A percentile compares a stretch with the other conserved stretches of the same genome.
Evolutionary conservation across 148 eudicot genomes (phyloP).

Genomic region (Vaccinium macrocarpon): DNA sequence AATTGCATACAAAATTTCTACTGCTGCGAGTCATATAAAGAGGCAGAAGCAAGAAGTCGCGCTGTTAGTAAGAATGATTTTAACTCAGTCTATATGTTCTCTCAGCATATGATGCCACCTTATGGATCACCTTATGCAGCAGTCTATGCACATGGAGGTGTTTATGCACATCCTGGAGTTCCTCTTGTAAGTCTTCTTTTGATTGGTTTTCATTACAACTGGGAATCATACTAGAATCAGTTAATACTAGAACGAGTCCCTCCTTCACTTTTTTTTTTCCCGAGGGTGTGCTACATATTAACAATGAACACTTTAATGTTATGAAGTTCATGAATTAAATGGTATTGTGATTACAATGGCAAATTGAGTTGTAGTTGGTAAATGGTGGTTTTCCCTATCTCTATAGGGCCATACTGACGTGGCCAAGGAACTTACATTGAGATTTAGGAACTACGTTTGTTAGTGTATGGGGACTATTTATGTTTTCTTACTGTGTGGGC

Average conservation of each 20-base stretch:
- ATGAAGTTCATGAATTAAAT: background rate
- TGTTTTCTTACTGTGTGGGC: background rate
- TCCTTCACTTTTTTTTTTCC: background rate
- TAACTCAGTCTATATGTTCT: slow-evolving; percentile 9
- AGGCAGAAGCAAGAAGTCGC: background rate
- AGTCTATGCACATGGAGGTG: slow-evolving; percentile 87
- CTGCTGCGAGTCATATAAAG: background rate
- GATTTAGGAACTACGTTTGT: background rate
- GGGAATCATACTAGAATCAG: background rate
- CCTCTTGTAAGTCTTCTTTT: slow-evolving; percentile 57
- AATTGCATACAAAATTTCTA: background rate
- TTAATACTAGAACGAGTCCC: background rate
- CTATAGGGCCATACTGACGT: slow-evolving; percentile 13
- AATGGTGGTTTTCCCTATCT: background rate
- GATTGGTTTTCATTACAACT: background rate
- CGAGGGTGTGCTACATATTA: background rate
- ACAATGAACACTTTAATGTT: background rate
- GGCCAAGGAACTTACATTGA: slow-evolving; percentile 24
- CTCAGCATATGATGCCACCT: slow-evolving; percentile 88
- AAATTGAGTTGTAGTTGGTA: slow-evolving; percentile 8
- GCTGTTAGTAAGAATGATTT: background rate
- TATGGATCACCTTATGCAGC: slow-evolving; percentile 94
- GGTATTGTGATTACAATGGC: background rate
- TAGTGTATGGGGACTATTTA: background rate
- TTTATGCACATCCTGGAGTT: slow-evolving; percentile 83